Conservation (phyloP, 805 yeast genomes). For the Metschnikowia chrysomelidarum region DNA sequence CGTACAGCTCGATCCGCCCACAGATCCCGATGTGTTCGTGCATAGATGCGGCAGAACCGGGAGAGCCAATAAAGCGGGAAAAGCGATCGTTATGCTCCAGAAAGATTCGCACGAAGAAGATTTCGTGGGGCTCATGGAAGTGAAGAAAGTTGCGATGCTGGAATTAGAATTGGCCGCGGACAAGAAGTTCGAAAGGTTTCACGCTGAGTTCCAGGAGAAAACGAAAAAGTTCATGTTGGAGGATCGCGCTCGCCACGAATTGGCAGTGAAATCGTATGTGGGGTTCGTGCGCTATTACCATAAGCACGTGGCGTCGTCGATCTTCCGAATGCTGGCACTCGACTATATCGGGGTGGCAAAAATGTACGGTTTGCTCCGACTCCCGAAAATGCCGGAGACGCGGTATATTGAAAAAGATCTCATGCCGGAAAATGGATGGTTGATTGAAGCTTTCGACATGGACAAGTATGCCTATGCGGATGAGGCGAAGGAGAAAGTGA, state of each 20-base stretch:
- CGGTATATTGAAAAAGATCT: constrained; percentile 44
- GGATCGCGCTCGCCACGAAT: constrained; percentile 82
- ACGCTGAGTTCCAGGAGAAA: constrained; percentile 24
- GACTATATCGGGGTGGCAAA: constrained; percentile 72
- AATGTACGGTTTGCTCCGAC: constrained; percentile 74
- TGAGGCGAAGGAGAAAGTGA: constrained; percentile 55
- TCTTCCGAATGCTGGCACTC: constrained; percentile 69
- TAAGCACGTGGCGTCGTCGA: constrained; percentile 85
- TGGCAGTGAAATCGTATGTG: constrained; percentile 75
- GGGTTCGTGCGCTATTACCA: constrained; percentile 81
- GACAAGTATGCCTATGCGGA: constrained; percentile 67
- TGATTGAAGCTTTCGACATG: constrained; percentile 59
- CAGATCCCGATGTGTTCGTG: constrained; percentile 85
- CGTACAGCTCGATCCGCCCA: constrained; percentile 92
- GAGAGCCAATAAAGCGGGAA: constrained; percentile 82
- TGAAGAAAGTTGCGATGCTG: constrained; percentile 55
- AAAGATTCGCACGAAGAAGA: constrained; percentile 76
- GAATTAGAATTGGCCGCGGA: constrained; percentile 31
- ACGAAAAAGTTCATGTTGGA: constrained; percentile 55
- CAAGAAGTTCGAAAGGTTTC: constrained; percentile 22
- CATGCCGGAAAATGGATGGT: constrained; percentile 75
- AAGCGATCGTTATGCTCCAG: constrained; percentile 70
- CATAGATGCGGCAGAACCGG: constrained; percentile 97
- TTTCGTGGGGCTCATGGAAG: constrained; percentile 75
- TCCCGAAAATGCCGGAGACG: constrained; percentile 95